Evolutionary conservation across 805 yeast genomes (phyloP), one percentile per base, ranked within the genome.

Genomic region (Myxozyma vanderwaltii): DNA sequence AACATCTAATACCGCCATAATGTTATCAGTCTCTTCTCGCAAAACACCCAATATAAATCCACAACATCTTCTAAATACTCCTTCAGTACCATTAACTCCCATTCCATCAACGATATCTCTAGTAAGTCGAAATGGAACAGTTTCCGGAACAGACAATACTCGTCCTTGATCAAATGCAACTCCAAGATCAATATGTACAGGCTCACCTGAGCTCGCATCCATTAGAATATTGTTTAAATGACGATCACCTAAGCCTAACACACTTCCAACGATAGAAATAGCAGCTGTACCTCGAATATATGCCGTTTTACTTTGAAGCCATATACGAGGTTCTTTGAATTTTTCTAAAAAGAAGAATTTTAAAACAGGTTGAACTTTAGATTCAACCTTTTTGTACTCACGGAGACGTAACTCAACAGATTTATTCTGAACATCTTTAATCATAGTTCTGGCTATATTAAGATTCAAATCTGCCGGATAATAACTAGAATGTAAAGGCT

Each of bases 161-260:
- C 82, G 85, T 0, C 98, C 99, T 68, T 91, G 97, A 71, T 94
- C 99, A 75, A 94, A 94, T 0, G 98, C 95, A 46, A 94, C 91
- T 0, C 99, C 99, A 17, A 94, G 75, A 72, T 94, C 99, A 66
- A 94, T 95, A 71, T 95, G 99, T 26, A 94, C 85, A 0, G 97
- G 96, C 67, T 91, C 97, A 0, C 98, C 98, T 0, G 89, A 80
- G n/a, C 71, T 69, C 50, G 79, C 78, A 71, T 94, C 97, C n/a
- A 94, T 70, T 48, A 94, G 73, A 39, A 94, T 86, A 71, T 94
- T 94, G 71, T 91, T 91, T 70, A 96, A 83, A 72, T 94, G 99
- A 29, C 99, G 77, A 71, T 94, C 99, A 4, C 99, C 99, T 4
- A 94, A 78, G 0, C 99, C 99, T 43, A 94, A 75, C 13, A 94